A percentile compares a stretch with the other conserved stretches of the same genome.
phyloP scores from a whole-genome alignment of 2,329 filamentous ascomycete species.

The Xylariomycetidae sp. region DNA sequence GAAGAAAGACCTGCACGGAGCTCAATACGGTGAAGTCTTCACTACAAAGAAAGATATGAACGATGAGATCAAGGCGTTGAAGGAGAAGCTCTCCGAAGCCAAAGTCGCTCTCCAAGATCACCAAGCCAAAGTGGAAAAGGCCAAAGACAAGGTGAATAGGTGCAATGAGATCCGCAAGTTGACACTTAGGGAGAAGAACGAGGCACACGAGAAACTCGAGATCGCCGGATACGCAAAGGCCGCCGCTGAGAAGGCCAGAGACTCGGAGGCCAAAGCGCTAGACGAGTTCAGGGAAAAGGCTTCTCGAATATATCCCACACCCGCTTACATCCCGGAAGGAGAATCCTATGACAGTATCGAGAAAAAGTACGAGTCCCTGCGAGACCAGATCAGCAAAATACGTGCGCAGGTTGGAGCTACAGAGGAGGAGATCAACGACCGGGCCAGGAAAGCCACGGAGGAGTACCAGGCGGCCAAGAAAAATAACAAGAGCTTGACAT shows the following conservation, averaged over 20 bases:
- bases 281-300: conserved; percentile 51
- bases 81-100: conserved; percentile 27
- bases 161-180: conserved; percentile 43
- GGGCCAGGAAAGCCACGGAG: conserved; percentile 33
- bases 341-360: conserved; percentile 55
- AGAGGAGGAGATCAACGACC: conserved; percentile 57
- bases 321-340: conserved; percentile 57
- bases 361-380: conserved; percentile 48
- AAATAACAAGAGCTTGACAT: conserved; percentile 37
- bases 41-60: conserved; percentile 45
- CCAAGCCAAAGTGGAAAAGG: conserved; percentile 47
- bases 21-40: conserved; percentile 47
- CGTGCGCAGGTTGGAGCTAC: conserved; percentile 54
- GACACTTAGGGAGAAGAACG: conserved; percentile 57
- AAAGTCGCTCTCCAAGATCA: conserved; percentile 32
- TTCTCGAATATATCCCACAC: conserved; percentile 40
- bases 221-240: conserved; percentile 39
- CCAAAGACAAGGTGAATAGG: conserved; percentile 45
- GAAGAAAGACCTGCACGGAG: conserved; percentile 41
- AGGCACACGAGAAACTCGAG: conserved; percentile 45
- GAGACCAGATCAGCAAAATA: conserved; percentile 51
- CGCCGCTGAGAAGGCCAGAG: conserved; percentile 39
- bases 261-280: conserved; percentile 42
- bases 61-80: conserved; percentile 33
- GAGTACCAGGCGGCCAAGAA: conserved; percentile 35